phyloP scores from a whole-genome alignment of 2,329 filamentous ascomycete genomes.

The Pestalotiopsis sp. region DNA sequence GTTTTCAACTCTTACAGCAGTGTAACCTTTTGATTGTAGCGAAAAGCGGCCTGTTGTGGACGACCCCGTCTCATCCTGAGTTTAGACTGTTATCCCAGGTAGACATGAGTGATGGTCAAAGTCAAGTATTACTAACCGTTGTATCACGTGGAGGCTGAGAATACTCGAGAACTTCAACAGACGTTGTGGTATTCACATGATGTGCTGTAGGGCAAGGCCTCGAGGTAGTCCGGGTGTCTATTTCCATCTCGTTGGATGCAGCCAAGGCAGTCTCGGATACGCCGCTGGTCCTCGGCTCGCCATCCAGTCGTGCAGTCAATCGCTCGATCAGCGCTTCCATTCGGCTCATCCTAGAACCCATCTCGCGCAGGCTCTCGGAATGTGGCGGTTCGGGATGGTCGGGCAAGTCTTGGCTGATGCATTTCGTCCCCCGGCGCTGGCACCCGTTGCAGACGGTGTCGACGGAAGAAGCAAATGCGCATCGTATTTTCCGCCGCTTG shows the following conservation, averaged over 20 bases:
- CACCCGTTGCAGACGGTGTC: slow-evolving; percentile 49
- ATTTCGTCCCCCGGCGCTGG: slow-evolving; percentile 42
- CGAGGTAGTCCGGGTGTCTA: neutral
- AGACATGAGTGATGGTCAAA: neutral
- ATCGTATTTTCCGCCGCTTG: slow-evolving; percentile 56
- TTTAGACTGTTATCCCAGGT: neutral
- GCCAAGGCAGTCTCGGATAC: neutral
- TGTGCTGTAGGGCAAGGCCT: neutral
- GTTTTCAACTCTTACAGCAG: neutral
- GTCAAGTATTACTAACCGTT: neutral
- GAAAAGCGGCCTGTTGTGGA: neutral
- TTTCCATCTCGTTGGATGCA: neutral
- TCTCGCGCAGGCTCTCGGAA: slow-evolving; percentile 4
- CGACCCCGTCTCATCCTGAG: neutral
- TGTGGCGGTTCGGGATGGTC: slow-evolving; percentile 28
- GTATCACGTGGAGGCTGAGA: neutral
- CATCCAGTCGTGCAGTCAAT: neutral
- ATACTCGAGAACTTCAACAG: neutral
- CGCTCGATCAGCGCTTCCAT: neutral
- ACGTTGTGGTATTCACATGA: neutral
- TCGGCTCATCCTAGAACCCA: neutral
- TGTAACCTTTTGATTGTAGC: neutral
- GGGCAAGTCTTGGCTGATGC: slow-evolving; percentile 51
- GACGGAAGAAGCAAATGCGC: slow-evolving; percentile 42
- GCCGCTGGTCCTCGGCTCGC: neutral